Conservation (phyloP, 352 stramenopile genomes). For the Halophytophthora polymorphica region DNA sequence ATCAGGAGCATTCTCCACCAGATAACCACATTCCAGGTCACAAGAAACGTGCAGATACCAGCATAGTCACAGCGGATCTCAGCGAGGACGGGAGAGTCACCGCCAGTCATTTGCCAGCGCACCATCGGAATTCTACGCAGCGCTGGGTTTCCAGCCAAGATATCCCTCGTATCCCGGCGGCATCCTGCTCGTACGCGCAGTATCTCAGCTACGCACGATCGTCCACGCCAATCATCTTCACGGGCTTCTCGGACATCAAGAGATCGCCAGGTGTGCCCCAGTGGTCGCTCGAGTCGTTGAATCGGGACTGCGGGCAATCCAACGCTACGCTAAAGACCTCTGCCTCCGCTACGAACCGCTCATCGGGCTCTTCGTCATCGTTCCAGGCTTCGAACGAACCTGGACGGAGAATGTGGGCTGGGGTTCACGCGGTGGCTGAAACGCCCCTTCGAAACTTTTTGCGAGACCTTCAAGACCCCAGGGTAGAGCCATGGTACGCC, state of each 20-base stretch:
- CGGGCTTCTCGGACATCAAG: conserved; percentile 9
- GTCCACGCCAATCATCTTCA: conserved; percentile 34
- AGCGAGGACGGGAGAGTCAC: too few relatives aligned
- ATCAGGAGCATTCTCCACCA: too few relatives aligned
- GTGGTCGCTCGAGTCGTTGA: conserved; percentile 18
- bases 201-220: conserved; percentile 17
- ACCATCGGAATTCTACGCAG: too few relatives aligned
- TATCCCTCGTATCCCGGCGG: too few relatives aligned
- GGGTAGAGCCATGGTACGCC: too few relatives aligned
- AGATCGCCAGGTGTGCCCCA: conserved; percentile 19
- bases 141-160: too few relatives aligned
- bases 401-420: conserved; percentile 18
- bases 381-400: too few relatives aligned
- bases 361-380: neutral
- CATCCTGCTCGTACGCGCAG: conserved; percentile 20
- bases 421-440: conserved; percentile 9
- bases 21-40: too few relatives aligned
- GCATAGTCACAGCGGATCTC: too few relatives aligned
- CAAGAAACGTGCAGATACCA: too few relatives aligned
- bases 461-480: conserved; percentile 16
- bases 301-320: conserved; percentile 11
- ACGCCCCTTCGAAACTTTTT: conserved; percentile 2
- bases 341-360: neutral
- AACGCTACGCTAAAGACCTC: conserved; percentile 16
- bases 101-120: too few relatives aligned